Conservation (phyloP, 768 basidiomycete genomes). For the Hypsizygus marmoreus region DNA sequence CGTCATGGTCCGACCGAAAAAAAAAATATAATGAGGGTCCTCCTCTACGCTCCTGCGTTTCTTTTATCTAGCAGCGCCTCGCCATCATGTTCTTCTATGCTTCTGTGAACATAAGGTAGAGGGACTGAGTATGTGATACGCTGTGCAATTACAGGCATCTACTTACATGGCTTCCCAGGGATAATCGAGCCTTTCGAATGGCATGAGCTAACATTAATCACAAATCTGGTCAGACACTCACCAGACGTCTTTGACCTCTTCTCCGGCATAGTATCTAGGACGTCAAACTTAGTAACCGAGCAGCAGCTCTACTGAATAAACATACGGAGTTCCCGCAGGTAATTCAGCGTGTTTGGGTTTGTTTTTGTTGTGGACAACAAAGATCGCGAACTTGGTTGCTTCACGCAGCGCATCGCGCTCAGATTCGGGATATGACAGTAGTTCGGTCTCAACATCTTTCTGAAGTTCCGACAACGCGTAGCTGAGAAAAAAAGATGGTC, state of each 20-base stretch:
- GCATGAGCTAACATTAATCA: not conserved
- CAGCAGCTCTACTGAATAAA: slow-evolving; percentile 10
- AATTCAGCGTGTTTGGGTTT: slow-evolving; percentile 83
- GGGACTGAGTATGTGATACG: too few relatives aligned
- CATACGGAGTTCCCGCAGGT: slow-evolving; percentile 66
- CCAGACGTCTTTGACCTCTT: slow-evolving; percentile 74
- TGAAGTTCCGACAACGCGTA: slow-evolving; percentile 90
- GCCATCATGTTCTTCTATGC: too few relatives aligned
- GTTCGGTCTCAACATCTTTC: slow-evolving; percentile 81
- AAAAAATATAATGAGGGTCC: too few relatives aligned
- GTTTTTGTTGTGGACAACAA: slow-evolving; percentile 94
- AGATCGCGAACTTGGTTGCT: slow-evolving; percentile 83
- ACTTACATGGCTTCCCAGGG: slow-evolving; percentile 81
- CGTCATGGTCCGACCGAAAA: too few relatives aligned
- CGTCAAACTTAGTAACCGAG: slow-evolving; percentile 28
- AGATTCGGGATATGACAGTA: slow-evolving; percentile 63
- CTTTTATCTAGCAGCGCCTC: too few relatives aligned
- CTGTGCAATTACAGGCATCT: too few relatives aligned
- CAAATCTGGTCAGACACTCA: slow-evolving; percentile 37
- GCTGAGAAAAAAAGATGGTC: slow-evolving; percentile 35
- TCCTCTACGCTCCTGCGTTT: too few relatives aligned
- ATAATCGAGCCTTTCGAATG: slow-evolving; percentile 67
- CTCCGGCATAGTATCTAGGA: slow-evolving; percentile 79
- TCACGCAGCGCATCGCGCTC: slow-evolving; percentile 68
- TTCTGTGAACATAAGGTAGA: too few relatives aligned